Evolutionary conservation across 75 land plant genomes (phyloP), one percentile per base, ranked within the genome.

Genomic region (Gnetum montanum): DNA sequence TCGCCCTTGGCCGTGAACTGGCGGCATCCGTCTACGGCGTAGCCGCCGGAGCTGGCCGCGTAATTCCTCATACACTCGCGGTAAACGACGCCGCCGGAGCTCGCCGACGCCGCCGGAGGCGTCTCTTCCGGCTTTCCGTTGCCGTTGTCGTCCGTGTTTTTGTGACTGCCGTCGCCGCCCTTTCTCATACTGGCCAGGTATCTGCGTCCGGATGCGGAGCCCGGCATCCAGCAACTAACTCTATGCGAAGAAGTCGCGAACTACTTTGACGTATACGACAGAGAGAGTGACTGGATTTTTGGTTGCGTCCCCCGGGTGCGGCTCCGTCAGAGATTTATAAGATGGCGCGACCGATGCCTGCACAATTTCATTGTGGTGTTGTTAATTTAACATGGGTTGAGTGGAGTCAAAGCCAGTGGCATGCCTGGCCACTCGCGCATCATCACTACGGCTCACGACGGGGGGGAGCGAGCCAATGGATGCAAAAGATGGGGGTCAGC

Each of bases 1-100:
- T 71, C 67, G 8, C 74, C 76, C 10, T 43, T 66, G 1, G 70
- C 70, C 76, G 71, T 66, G 70, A 71, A 75, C 57, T 75, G 76
- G 3, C 75, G 62, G 49, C 79, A 75, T 8, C 79, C 79, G 37
- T 75, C 79, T 1, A 75, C 36, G 8, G 70, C 79, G 29, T 75
- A 53, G 1, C 77, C 77, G 4, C 79, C 79, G 7, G 58, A 49
- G 62, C 54, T 75, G 7, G 76, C 76, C 19, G 77, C 77, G 49
- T 71, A 70, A 70, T 75, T 75, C 41, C 54, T 54, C 51, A 46
- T 29, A 54, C 79, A 75, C 45, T 71, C 79, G 34, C 60, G 34
- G 37, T 75, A 75, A 31, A 57, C 31, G 30, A 72, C 73, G 15
- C 30, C 58, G 13, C 15, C 43, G 13, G 16, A 4, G 3, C 43